Evolutionary conservation across 352 stramenopile species (phyloP).

Genomic region (Globisporangium nunn): DNA sequence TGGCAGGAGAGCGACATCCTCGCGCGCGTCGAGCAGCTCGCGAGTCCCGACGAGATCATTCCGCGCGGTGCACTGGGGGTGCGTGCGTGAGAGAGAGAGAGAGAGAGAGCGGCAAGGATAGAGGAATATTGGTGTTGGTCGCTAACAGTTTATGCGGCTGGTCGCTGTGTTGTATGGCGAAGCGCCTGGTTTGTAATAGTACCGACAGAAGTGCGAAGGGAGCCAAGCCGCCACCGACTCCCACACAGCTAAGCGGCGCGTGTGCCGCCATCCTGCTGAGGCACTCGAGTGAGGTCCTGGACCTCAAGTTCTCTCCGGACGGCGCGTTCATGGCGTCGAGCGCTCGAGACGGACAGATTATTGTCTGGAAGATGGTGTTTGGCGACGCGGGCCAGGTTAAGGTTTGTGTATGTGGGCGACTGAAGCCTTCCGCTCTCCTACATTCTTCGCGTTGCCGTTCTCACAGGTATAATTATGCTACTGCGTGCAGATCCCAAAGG

Average conservation of each 20-base stretch:
- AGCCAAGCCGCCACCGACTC: constrained; percentile 3
- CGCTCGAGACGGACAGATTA: constrained; percentile 65
- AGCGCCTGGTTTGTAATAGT: constrained; percentile 40
- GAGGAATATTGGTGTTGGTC: no score
- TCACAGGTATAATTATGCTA: background rate
- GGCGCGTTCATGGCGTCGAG: constrained; percentile 71
- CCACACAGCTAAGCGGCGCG: constrained; percentile 19
- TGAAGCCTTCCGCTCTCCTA: no score
- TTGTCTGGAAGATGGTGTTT: constrained; percentile 60
- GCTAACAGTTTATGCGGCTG: no score
- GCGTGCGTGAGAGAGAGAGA: background rate
- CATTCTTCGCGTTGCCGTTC: no score
- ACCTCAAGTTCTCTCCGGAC: constrained; percentile 75
- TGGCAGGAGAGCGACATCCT: constrained; percentile 46
- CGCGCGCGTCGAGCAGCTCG: constrained; percentile 37
- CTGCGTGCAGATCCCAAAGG: constrained; percentile 15
- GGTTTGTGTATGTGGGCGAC: background rate
- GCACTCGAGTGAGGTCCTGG: constrained; percentile 53
- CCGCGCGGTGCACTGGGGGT: constrained; percentile 51
- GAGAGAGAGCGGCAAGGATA: no score
- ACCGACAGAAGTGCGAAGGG: constrained; percentile 17
- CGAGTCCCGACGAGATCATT: constrained; percentile 62
- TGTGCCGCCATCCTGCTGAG: constrained; percentile 38
- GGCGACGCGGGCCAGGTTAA: constrained; percentile 1
- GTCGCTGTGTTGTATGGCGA: background rate